Conservation (phyloP, 495 filamentous ascomycete species). For the Trichoderma orchidacearum region DNA sequence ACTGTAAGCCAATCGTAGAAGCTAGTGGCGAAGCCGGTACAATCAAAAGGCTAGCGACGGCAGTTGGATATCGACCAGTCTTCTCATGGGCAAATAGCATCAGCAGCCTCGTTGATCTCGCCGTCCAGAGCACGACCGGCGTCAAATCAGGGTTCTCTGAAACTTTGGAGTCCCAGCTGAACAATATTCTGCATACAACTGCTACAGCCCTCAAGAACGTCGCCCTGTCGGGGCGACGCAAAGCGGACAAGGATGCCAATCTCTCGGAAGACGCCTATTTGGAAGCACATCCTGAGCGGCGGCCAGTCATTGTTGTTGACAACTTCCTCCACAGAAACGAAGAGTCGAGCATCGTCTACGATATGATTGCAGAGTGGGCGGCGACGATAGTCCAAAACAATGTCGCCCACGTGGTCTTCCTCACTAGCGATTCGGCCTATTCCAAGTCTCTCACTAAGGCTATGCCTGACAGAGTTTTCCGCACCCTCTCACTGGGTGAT, state of each 20-base stretch:
- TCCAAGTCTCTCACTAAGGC: slow-evolving; percentile 78
- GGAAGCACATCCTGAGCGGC: slow-evolving; percentile 72
- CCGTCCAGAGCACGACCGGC: slow-evolving; percentile 84
- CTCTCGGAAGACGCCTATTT: slow-evolving; percentile 80
- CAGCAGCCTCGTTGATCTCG: slow-evolving; percentile 81
- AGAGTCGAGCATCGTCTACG: slow-evolving; percentile 63
- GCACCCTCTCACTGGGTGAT: slow-evolving; percentile 71
- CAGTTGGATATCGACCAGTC: slow-evolving; percentile 86
- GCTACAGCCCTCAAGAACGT: slow-evolving; percentile 66
- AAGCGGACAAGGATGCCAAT: slow-evolving; percentile 57
- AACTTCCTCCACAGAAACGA: slow-evolving; percentile 79
- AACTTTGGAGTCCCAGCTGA: slow-evolving; percentile 79
- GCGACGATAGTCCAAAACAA: slow-evolving; percentile 78
- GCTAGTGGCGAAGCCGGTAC: slow-evolving; percentile 82
- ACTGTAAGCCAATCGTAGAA: slow-evolving; percentile 90
- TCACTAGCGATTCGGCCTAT: slow-evolving; percentile 86
- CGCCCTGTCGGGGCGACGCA: slow-evolving; percentile 52
- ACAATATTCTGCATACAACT: slow-evolving; percentile 85
- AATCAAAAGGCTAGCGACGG: slow-evolving; percentile 63
- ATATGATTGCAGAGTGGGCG: slow-evolving; percentile 87
- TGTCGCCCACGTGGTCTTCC: slow-evolving; percentile 88
- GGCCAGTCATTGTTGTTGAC: slow-evolving; percentile 83
- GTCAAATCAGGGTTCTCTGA: slow-evolving; percentile 93
- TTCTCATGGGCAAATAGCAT: slow-evolving; percentile 96
- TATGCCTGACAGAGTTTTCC: slow-evolving; percentile 83